These are phyloP conservation scores for Exophiala aquamarina DNA, from an alignment of 2,329 filamentous ascomycete species.

Conservation along the genomic window DNA sequence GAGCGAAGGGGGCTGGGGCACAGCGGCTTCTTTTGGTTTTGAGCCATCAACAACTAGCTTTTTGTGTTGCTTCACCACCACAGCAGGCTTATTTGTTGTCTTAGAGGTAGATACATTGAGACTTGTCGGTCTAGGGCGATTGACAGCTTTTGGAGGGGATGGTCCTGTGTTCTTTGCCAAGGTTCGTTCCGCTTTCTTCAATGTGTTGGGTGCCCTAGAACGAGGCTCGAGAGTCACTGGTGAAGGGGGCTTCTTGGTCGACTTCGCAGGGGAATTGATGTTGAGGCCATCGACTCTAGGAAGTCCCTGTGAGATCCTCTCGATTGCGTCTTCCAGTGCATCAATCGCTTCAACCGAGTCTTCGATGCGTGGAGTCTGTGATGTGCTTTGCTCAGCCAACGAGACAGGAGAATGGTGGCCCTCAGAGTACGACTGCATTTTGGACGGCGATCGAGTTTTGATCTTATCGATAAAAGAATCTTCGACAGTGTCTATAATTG, in stretches of 20 bases:
- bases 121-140: constrained; percentile 4
- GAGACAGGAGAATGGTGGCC: constrained; percentile 15
- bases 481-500: constrained; percentile 16
- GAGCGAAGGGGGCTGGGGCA: constrained; percentile 10
- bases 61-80: constrained; percentile 13
- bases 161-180: constrained; percentile 11
- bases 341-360: constrained; percentile 53
- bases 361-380: constrained; percentile 34
- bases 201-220: neutral
- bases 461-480: constrained; percentile 33
- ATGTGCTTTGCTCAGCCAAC: constrained; percentile 22
- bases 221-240: neutral
- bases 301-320: constrained; percentile 44
- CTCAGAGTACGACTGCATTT: constrained; percentile 13
- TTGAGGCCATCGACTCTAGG: constrained; percentile 27
- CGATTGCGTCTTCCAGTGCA: constrained; percentile 52
- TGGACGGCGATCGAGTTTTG: constrained; percentile 30
- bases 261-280: constrained; percentile 24
- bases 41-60: constrained; percentile 19
- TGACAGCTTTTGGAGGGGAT: constrained; percentile 8
- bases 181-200: constrained; percentile 15
- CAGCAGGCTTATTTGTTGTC: constrained; percentile 9
- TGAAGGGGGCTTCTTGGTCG: constrained; percentile 13
- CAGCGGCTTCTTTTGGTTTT: constrained; percentile 13
- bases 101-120: constrained; percentile 12